These are phyloP conservation scores for Arabidopsis hybrid DNA, from an alignment of 441 rosid species.

Conservation along the genomic window DNA sequence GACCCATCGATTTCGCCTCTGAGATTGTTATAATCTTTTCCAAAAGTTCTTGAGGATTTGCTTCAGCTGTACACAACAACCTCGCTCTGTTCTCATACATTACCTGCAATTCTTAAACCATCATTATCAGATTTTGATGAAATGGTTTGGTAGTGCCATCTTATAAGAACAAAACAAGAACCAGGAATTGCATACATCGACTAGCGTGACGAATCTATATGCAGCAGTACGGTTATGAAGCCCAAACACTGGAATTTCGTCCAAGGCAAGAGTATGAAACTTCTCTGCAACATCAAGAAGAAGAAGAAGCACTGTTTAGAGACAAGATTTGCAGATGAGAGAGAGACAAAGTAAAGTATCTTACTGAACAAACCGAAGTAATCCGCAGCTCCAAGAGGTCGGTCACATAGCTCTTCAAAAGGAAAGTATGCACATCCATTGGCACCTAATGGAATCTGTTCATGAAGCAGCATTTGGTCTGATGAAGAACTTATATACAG, in stretches of 20 bases:
- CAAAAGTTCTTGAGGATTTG: constrained; percentile 77
- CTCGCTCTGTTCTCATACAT: constrained; percentile 93
- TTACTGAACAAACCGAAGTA: constrained; percentile 96
- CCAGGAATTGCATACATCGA: constrained; percentile 63
- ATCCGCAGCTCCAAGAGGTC: constrained; percentile 98
- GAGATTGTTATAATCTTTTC: constrained; percentile 71
- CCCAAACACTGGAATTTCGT: constrained; percentile 85
- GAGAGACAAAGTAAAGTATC: constrained; percentile 40
- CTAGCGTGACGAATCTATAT: constrained; percentile 90
- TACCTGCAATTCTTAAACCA: constrained; percentile 58
- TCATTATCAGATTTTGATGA: constrained; percentile 7
- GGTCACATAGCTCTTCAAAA: constrained; percentile 91
- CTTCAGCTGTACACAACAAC: constrained; percentile 90
- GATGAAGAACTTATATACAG: constrained; percentile 11
- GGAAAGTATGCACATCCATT: constrained; percentile 91
- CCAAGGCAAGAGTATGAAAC: constrained; percentile 90
- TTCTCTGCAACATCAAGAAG: constrained; percentile 60
- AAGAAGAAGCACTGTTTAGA: constrained; percentile 2
- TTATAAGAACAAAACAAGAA: too few species aligned
- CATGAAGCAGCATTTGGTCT: constrained; percentile 25
- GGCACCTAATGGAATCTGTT: constrained; percentile 83
- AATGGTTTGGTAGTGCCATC: constrained; percentile 6
- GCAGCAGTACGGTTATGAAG: constrained; percentile 90
- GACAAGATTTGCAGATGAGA: constrained; percentile 30
- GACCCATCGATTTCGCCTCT: constrained; percentile 78